Conservation (phyloP, 2,329 filamentous ascomycete genomes). For the Penicillium sumatraense region DNA sequence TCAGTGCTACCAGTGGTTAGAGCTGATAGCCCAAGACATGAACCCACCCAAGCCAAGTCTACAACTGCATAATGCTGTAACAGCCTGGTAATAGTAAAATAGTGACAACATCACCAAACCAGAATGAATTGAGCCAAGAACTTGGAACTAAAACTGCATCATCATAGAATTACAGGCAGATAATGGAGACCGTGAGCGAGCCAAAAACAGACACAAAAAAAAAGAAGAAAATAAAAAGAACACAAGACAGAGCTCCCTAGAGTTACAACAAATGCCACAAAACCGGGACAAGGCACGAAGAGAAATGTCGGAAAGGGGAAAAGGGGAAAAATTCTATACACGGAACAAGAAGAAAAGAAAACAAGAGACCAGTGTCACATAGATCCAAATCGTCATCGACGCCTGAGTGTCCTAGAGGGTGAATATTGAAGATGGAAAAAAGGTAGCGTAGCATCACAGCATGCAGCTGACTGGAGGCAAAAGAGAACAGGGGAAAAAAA, state of each 20-base stretch:
- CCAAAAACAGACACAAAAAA: slow-evolving; percentile 14
- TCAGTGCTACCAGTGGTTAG: no score
- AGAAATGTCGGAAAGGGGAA: slow-evolving; percentile 20
- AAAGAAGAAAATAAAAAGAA: slow-evolving; percentile 10
- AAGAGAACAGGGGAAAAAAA: background rate
- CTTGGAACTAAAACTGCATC: slow-evolving; percentile 33
- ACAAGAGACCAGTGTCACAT: slow-evolving; percentile 26
- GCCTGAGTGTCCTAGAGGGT: slow-evolving; percentile 26
- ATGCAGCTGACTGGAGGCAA: no score
- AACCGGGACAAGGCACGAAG: slow-evolving; percentile 20
- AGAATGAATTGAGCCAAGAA: slow-evolving; percentile 20
- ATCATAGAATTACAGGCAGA: slow-evolving; percentile 41
- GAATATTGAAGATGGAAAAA: slow-evolving; percentile 11
- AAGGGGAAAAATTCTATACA: slow-evolving; percentile 40
- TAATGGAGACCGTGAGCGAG: slow-evolving; percentile 28
- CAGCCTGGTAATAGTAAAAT: no score
- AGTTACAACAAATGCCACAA: slow-evolving; percentile 34
- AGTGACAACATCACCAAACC: no score
- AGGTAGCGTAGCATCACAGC: slow-evolving; percentile 2
- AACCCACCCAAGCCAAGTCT: no score
- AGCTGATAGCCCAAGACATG: no score
- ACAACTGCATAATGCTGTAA: no score
- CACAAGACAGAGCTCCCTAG: slow-evolving; percentile 26
- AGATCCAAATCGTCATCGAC: slow-evolving; percentile 27
- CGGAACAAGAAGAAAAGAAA: slow-evolving; percentile 13